Percentiles rank a stretch among this genome's conserved stretches.
Conservation (phyloP, 2,329 filamentous ascomycete species). For the Botrytis fragariae region DNA sequence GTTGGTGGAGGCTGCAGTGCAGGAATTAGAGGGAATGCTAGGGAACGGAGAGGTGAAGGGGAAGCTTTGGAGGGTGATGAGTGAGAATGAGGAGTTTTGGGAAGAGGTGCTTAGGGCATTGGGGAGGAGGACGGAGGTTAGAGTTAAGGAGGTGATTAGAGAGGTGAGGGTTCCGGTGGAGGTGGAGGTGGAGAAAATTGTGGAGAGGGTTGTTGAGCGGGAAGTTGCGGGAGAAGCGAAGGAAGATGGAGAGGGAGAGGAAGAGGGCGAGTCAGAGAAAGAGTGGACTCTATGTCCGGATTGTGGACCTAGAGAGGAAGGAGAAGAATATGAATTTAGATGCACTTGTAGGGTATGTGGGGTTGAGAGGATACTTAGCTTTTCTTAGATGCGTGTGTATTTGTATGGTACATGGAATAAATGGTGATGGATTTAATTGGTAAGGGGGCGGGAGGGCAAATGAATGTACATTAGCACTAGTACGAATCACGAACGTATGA, state of each 20-base stretch:
- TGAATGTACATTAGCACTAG: neutral
- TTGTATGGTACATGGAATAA: neutral
- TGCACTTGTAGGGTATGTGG: constrained; percentile 27
- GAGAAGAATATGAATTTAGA: constrained; percentile 24
- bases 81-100: constrained; percentile 27
- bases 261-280: constrained; percentile 15
- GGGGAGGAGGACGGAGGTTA: constrained; percentile 3
- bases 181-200: constrained; percentile 25
- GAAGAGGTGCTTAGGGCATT: constrained; percentile 24
- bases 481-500: neutral
- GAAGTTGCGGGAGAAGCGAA: neutral
- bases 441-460: neutral
- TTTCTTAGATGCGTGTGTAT: constrained; percentile 29
- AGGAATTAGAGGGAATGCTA: constrained; percentile 26
- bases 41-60: constrained; percentile 9
- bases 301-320: constrained; percentile 27
- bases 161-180: constrained; percentile 30
- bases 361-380: constrained; percentile 28
- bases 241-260: constrained; percentile 18
- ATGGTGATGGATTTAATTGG: neutral
- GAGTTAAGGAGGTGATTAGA: constrained; percentile 16
- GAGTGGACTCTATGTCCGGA: constrained; percentile 24
- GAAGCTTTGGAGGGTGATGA: constrained; percentile 23
- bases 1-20: constrained; percentile 26
- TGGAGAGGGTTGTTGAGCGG: constrained; percentile 12